Evolutionary conservation across 352 stramenopile genomes (phyloP).

Genomic region (Phytophthora aleatoria): DNA sequence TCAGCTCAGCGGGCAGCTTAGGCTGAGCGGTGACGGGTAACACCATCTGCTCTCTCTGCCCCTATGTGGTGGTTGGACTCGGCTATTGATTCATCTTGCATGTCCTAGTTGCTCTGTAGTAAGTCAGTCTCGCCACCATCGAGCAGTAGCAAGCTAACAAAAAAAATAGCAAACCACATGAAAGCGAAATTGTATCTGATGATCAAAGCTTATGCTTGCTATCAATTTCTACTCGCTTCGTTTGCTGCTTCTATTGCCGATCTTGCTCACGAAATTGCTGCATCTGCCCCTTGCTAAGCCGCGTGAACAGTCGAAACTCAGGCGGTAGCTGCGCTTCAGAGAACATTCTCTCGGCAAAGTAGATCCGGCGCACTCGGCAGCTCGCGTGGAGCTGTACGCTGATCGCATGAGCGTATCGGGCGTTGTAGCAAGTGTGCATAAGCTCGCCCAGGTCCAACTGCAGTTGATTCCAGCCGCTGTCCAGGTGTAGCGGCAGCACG

Average conservation of each 20-base stretch:
- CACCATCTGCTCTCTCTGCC: constrained; percentile 27
- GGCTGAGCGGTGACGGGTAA: constrained; percentile 20
- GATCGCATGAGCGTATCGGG: constrained; percentile 43
- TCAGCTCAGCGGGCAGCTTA: constrained; percentile 22
- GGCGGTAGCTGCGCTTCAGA: constrained; percentile 44
- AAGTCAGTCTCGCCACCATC: constrained; percentile 17
- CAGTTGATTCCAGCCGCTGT: constrained; percentile 65
- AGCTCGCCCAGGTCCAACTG: constrained; percentile 54
- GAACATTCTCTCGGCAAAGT: constrained; percentile 55
- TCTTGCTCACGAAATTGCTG: constrained; percentile 16
- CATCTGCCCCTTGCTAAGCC: constrained; percentile 43
- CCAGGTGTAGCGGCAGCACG: constrained; percentile 49
- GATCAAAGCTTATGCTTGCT: neutral
- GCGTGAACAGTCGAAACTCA: constrained; percentile 61
- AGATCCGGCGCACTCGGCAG: constrained; percentile 63
- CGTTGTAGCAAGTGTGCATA: constrained; percentile 47
- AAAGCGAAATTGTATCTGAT: constrained; percentile 7
- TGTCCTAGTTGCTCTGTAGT: constrained; percentile 36
- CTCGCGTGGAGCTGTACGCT: constrained; percentile 59
- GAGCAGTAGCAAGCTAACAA: constrained; percentile 22
- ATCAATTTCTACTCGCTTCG: neutral
- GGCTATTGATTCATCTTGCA: constrained; percentile 31
- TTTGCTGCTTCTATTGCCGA: neutral
- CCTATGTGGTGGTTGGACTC: constrained; percentile 22
- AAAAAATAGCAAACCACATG: constrained; percentile 30